Base-by-base conservation (phyloP, 2,329 filamentous ascomycete genomes). In the Aspergillus pseudotamarii region DNA sequence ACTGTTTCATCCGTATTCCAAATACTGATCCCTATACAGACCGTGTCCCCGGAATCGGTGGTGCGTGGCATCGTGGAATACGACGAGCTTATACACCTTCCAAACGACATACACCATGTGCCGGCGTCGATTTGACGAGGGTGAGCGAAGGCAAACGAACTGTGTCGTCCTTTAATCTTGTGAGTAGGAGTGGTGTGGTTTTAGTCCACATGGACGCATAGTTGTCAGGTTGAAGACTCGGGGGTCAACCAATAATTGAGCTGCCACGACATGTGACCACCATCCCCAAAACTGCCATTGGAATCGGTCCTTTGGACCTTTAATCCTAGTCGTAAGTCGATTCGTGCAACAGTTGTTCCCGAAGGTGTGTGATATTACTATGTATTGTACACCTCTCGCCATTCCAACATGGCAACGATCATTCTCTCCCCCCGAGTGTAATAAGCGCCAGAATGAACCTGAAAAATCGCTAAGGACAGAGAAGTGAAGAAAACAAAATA, bases 21-120 rank as follows among this genome's bases (percentile, higher is more conserved):
- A 55, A 55, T 55, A 55, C 51, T 55, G 32, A 36, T n/a, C 51
- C 32, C 23, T 55, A 21, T 55, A 36, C n/a, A 55, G 34, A 55
- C 14, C 28, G 28, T 34, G 28, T 32, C 28, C 34, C 51, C n/a
- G 34, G n/a, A 26, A 14, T 55, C 30, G 36, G 51, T 38, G 34
- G n/a, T 38, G 38, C 34, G 32, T 55, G 32, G 23, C 34, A 55
- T 55, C 11, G n/a, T 21, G 32, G 51, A 55, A 55, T 55, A 55
- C n/a, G 21, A 38, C 51, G 32, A 55, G 21, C 16, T 12, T 38
- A 55, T 36, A 55, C 28, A 51, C 19, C 48, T 10, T 51, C 34
- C 48, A 51, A 51, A 51, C 48, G 48, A 32, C 48, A 51, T 32
- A 32, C 19, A 32, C 6, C 28, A 12, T 32, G 48, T 51, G 10